These are phyloP conservation scores for Rosa hybrid DNA, from an alignment of 331 rosid genomes.

Conservation along the genomic window DNA sequence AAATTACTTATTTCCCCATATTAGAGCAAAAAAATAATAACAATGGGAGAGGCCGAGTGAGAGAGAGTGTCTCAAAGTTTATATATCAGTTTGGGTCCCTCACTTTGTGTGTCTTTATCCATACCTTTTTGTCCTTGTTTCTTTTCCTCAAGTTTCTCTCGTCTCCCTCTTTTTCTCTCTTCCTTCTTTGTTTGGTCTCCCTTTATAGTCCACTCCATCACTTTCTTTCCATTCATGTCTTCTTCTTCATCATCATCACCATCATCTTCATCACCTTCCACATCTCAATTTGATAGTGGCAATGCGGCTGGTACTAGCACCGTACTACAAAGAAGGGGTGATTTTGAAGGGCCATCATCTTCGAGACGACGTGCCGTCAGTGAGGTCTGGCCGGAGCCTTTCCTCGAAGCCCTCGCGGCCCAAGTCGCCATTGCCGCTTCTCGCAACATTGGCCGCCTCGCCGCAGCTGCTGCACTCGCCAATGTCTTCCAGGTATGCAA, in stretches of 20 bases:
- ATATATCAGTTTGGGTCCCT: slow-evolving; percentile 59
- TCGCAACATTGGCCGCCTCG: slow-evolving; percentile 48
- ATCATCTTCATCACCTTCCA: slow-evolving; percentile 31
- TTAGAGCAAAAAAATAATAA: neutral
- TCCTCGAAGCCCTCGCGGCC: slow-evolving; percentile 62
- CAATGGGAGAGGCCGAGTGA: neutral
- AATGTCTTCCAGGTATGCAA: slow-evolving; percentile 64
- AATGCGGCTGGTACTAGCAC: slow-evolving; percentile 27
- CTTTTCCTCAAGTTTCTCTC: slow-evolving; percentile 3
- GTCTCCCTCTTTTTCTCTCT: neutral
- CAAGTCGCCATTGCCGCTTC: slow-evolving; percentile 79
- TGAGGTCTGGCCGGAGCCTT: slow-evolving; percentile 67
- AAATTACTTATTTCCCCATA: neutral
- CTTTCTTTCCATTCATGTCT: slow-evolving; percentile 44
- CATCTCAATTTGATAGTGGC: slow-evolving; percentile 11
- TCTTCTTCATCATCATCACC: slow-evolving; percentile 54
- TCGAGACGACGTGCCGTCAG: slow-evolving; percentile 68
- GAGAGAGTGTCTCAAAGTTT: neutral
- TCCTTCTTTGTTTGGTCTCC: slow-evolving; percentile 23
- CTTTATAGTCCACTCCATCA: slow-evolving; percentile 39
- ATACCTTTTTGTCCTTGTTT: slow-evolving; percentile 69
- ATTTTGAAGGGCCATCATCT: slow-evolving; percentile 61
- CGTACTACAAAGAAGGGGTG: slow-evolving; percentile 24
- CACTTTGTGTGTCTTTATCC: slow-evolving; percentile 73
- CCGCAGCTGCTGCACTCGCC: slow-evolving; percentile 77